Evolutionary conservation across 148 eudicot species (phyloP).

Genomic region (Diospyros lotus): DNA sequence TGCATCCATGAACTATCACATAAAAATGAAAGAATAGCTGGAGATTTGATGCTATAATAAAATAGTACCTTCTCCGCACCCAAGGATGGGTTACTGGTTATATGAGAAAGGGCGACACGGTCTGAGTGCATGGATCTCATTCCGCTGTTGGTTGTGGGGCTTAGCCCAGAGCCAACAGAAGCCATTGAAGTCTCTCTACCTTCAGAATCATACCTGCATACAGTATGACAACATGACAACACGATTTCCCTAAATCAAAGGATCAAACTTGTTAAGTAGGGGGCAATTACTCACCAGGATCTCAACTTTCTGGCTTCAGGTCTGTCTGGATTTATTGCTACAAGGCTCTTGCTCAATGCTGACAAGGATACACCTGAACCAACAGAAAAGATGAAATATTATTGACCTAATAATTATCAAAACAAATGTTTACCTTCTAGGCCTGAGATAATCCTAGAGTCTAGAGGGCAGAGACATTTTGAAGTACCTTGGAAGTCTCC

Average conservation of each 20-base stretch:
- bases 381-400: background rate
- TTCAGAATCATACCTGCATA: conserved; percentile 75
- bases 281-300: conserved; percentile 49
- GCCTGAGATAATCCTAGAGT: background rate
- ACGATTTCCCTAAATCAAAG: background rate
- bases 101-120: conserved; percentile 61
- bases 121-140: conserved; percentile 64
- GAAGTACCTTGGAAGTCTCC: conserved; percentile 78
- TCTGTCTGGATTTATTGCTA: conserved; percentile 71
- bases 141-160: conserved; percentile 44
- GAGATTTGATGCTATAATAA: background rate
- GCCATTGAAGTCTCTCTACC: conserved; percentile 87
- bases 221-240: background rate
- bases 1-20: background rate
- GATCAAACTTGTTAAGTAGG: background rate
- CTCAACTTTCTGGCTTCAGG: conserved; percentile 71
- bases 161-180: conserved; percentile 74
- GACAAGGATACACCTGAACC: conserved; percentile 85
- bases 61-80: conserved; percentile 81
- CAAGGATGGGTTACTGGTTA: conserved; percentile 57
- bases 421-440: too few relatives aligned
- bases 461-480: background rate
- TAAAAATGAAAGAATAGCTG: background rate
- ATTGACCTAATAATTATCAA: background rate
- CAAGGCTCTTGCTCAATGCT: conserved; percentile 62